Base-by-base conservation (phyloP, 441 rosid species). In the Erodium texanum region DNA sequence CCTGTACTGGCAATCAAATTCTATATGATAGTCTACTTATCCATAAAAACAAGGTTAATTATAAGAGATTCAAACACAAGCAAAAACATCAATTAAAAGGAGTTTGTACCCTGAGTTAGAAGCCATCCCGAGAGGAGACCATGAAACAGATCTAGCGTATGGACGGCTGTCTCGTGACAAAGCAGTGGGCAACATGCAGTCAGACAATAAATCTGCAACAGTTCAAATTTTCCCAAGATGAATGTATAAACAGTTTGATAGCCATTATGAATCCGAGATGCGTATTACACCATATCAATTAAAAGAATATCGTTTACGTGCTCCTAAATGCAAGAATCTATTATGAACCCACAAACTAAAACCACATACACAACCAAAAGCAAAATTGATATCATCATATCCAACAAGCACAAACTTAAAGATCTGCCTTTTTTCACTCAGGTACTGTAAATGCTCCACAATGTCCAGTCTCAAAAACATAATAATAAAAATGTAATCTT, bases 111-210 rank as follows among this genome's bases (percentile, higher is more conserved):
- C 97, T 0, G 80, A 66, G 75, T 92, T 94, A 54, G 82, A 75
- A 59, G 98, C 87, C 98, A 94, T 92, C 77, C 99, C 98, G 75
- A 86, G 66, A 8, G 83, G 86, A 73, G 99, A 92, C 99, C 99
- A 94, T 10, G 99, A 82, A 78, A 94, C 70, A 23, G 98, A 86
- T 59, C 87, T 84, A 58, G 82, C 96, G 65, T 81, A 86, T 0
- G 91, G 92, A 70, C 80, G 78, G 15, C 86, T 84, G 22, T 89
- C 97, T 54, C 93, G 83, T 56, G 77, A 83, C 77, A 94, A 78
- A 75, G 84, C 82, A 43, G 74, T 80, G 54, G 97, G 83, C 54
- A 94, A 75, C 80, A 94, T 70, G 74, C 83, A 76, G 72, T 81
- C 87, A 67, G 76, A 75, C 11, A 83, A 72, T 76, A 92, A 80